Conservation (phyloP, 148 eudicot species). For the Dysphania ambrosioides region DNA sequence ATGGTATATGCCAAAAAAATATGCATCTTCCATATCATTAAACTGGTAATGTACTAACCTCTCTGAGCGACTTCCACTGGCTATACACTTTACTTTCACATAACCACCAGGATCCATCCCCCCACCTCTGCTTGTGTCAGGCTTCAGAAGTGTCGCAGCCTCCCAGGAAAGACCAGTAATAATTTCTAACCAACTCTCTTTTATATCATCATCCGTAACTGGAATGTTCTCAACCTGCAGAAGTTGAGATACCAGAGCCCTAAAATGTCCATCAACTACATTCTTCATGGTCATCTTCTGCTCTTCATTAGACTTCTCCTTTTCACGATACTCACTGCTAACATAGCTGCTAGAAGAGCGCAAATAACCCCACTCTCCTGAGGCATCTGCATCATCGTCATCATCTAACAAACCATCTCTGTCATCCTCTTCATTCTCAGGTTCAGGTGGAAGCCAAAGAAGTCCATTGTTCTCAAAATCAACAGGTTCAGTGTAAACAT, state of each 20-base stretch:
- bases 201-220: conserved; percentile 60
- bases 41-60: conserved; percentile 45
- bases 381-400: conserved; percentile 55
- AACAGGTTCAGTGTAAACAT: conserved; percentile 69
- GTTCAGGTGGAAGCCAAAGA: conserved; percentile 98
- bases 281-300: conserved; percentile 74
- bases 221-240: conserved; percentile 88
- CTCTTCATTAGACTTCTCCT: conserved; percentile 72
- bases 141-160: conserved; percentile 89
- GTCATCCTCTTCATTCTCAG: conserved; percentile 94
- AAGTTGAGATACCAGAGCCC: conserved; percentile 89
- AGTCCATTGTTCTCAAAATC: conserved; percentile 91
- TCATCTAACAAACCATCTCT: conserved; percentile 60
- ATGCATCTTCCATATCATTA: background rate
- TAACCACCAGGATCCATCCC: conserved; percentile 99
- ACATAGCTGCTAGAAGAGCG: conserved; percentile 67
- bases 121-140: conserved; percentile 88
- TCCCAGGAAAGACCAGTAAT: conserved; percentile 91
- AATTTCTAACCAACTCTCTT: conserved; percentile 89
- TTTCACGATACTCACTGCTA: conserved; percentile 50
- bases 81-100: conserved; percentile 92
- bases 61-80: conserved; percentile 74
- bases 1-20: background rate
- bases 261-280: conserved; percentile 90
- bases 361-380: conserved; percentile 72